Conservation (phyloP, 163 green algal genomes). For the Chloroidium sp. region DNA sequence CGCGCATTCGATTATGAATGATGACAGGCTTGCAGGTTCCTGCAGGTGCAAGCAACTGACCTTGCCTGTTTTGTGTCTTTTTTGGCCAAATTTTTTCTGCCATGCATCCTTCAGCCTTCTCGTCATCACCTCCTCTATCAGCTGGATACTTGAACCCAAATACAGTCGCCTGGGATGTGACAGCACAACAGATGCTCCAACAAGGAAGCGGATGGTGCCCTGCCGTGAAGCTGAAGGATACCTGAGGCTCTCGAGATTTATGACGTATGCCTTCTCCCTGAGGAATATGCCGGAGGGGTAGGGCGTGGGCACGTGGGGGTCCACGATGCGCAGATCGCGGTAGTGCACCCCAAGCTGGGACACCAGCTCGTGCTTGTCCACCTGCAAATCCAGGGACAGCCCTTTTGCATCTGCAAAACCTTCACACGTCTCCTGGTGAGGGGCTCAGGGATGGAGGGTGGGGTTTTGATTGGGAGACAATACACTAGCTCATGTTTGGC, state of each 20-base stretch:
- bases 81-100: background rate
- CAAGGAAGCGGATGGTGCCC: background rate
- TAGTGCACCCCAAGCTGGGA: slow-evolving; percentile 27
- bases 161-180: background rate
- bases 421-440: no score
- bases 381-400: slow-evolving; percentile 5
- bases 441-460: no score
- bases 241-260: slow-evolving; percentile 26
- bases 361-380: slow-evolving; percentile 33
- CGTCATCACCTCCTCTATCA: no score
- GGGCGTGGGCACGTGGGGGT: slow-evolving; percentile 31
- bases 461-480: no score
- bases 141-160: no score
- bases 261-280: slow-evolving; percentile 24
- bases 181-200: background rate
- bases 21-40: no score
- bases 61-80: background rate
- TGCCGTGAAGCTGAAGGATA: background rate
- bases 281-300: slow-evolving; percentile 35
- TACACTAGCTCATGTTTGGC: no score
- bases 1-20: no score
- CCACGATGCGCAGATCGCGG: slow-evolving; percentile 34
- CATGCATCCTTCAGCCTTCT: background rate
- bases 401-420: no score
- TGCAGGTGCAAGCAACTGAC: background rate